Evolutionary conservation across 2,329 filamentous ascomycete genomes (phyloP).

Genomic region (Alternaria ethzedia): DNA sequence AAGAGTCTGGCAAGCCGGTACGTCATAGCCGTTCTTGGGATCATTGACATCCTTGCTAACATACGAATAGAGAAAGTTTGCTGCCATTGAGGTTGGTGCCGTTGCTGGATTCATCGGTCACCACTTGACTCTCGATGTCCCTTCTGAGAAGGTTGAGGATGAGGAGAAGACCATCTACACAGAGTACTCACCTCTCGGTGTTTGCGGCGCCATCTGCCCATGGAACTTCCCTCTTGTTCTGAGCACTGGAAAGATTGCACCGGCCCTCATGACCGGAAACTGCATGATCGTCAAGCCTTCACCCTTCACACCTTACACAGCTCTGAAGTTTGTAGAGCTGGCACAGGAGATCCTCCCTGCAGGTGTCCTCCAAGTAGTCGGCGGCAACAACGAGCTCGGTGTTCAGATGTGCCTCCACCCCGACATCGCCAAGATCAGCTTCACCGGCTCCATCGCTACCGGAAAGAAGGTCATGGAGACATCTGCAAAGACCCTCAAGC

Average conservation of each 20-base stretch:
- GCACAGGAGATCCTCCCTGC: conserved; percentile 64
- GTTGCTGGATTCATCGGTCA: conserved; percentile 47
- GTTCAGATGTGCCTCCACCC: conserved; percentile 66
- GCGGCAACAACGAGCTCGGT: conserved; percentile 66
- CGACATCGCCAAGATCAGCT: conserved; percentile 66
- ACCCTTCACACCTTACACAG: conserved; percentile 63
- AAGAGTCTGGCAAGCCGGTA: conserved; percentile 48
- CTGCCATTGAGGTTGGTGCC: conserved; percentile 49
- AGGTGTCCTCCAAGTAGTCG: conserved; percentile 67
- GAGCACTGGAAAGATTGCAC: conserved; percentile 61
- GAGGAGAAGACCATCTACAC: conserved; percentile 57
- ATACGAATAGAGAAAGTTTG: conserved; percentile 46
- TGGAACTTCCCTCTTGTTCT: conserved; percentile 64
- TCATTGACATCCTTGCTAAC: conserved; percentile 9
- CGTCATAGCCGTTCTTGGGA: neutral
- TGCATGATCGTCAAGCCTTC: conserved; percentile 64
- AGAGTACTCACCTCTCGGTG: conserved; percentile 56
- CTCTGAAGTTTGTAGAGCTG: conserved; percentile 67
- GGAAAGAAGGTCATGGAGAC: conserved; percentile 67
- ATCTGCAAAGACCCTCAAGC: conserved; percentile 64
- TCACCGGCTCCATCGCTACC: conserved; percentile 67
- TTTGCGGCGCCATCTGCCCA: conserved; percentile 49
- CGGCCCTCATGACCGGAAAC: conserved; percentile 64
- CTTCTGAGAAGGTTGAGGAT: conserved; percentile 51
- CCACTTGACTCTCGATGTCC: conserved; percentile 44